A percentile compares a stretch with the other conserved stretches of the same genome.
Conservation (phyloP, 2,329 filamentous ascomycete genomes). For the Bertia moriformis region DNA sequence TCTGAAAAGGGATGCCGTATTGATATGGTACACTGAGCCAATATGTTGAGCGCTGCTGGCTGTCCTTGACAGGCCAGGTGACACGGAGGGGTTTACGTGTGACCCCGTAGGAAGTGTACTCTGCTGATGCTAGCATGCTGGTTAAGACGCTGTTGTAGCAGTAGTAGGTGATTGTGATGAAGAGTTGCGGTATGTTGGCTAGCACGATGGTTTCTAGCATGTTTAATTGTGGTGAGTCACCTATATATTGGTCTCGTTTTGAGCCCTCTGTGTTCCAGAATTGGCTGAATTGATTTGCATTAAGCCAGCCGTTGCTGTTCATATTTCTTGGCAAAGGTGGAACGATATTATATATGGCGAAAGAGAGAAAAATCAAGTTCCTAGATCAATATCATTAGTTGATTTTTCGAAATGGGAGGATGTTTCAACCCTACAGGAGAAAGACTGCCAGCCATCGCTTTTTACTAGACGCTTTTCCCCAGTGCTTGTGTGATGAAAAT, state of each 20-base stretch:
- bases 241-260: too few species aligned
- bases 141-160: background rate
- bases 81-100: background rate
- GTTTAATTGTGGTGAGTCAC: too few species aligned
- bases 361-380: background rate
- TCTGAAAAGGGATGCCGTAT: background rate
- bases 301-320: background rate
- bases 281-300: background rate
- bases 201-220: background rate
- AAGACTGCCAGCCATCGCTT: background rate
- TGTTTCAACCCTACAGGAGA: background rate
- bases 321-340: background rate
- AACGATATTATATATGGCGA: background rate
- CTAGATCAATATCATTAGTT: too few species aligned
- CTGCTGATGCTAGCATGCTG: background rate
- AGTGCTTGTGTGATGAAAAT: background rate
- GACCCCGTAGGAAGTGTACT: background rate
- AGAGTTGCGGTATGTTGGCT: background rate
- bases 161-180: background rate
- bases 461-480: background rate
- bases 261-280: background rate
- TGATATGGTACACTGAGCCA: conserved; percentile 2
- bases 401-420: background rate
- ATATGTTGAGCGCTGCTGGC: background rate
- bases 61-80: background rate